These are phyloP conservation scores for Typha latifolia DNA, from an alignment of 176 grass and related monocot genomes.

Conservation along the genomic window DNA sequence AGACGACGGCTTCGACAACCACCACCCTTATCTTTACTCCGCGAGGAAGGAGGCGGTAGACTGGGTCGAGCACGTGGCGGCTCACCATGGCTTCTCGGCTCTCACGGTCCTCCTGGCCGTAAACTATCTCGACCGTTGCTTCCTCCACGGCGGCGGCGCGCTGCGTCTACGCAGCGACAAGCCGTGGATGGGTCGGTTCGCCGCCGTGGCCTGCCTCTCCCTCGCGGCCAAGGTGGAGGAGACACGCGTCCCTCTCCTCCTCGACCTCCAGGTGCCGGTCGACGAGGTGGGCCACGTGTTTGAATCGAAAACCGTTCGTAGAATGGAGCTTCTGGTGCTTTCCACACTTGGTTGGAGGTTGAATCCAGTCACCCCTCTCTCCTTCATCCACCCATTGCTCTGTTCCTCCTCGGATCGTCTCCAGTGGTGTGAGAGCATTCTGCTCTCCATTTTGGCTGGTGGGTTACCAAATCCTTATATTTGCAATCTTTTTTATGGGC, in stretches of 20 bases:
- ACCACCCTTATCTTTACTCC: slow-evolving; percentile 7
- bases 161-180: slow-evolving; percentile 33
- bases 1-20: slow-evolving; percentile 23
- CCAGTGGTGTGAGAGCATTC: too few relatives aligned
- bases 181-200: slow-evolving; percentile 66
- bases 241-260: slow-evolving; percentile 49
- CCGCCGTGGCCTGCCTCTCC: slow-evolving; percentile 61
- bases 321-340: too few relatives aligned
- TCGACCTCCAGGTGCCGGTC: slow-evolving; percentile 57
- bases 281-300: background rate
- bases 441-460: too few relatives aligned
- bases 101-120: slow-evolving; percentile 53
- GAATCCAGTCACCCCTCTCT: too few relatives aligned
- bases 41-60: slow-evolving; percentile 36
- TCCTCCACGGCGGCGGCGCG: slow-evolving; percentile 25
- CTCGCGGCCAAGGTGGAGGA: slow-evolving; percentile 87
- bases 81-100: slow-evolving; percentile 45
- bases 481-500: too few relatives aligned
- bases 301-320: too few relatives aligned
- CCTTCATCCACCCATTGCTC: too few relatives aligned
- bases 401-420: too few relatives aligned
- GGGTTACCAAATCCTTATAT: too few relatives aligned
- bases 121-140: slow-evolving; percentile 74
- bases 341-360: too few relatives aligned
- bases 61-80: slow-evolving; percentile 35